phyloP scores from a whole-genome alignment of 768 basidiomycete species.

The Boletus bicolor region DNA sequence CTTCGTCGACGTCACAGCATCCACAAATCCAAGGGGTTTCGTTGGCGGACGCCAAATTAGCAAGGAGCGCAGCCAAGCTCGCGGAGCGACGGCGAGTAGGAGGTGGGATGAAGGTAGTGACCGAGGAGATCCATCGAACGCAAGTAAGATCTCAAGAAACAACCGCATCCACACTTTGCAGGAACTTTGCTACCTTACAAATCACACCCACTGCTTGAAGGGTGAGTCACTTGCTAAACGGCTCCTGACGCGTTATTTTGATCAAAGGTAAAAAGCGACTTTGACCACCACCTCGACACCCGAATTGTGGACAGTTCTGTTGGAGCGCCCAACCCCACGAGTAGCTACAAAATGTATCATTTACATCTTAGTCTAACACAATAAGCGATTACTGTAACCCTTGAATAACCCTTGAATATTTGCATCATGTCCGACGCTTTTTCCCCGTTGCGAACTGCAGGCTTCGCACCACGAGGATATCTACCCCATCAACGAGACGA shows the following conservation, averaged over 20 bases:
- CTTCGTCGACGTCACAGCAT: background rate
- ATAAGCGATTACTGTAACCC: background rate
- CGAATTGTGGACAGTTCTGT: background rate
- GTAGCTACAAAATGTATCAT: background rate
- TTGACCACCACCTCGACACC: background rate
- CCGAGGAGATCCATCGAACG: background rate
- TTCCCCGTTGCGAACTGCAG: background rate
- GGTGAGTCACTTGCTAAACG: too few species aligned
- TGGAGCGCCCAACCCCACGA: too few species aligned
- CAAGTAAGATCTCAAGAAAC: background rate
- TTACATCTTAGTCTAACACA: background rate
- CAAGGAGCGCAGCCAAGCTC: background rate
- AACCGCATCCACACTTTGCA: too few species aligned
- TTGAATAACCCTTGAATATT: background rate
- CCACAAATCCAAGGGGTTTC: background rate
- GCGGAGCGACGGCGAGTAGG: background rate
- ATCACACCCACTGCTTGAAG: too few species aligned
- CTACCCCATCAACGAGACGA: background rate
- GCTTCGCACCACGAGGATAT: background rate
- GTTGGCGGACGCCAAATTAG: background rate
- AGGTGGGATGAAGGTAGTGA: background rate
- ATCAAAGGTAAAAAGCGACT: background rate
- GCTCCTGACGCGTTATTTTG: background rate
- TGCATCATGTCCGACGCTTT: background rate
- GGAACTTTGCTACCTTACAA: background rate